A percentile compares a stretch with the other conserved stretches of the same genome.
Conservation (phyloP, 1,139 yeast species). For the Trichomonascaceae sp. region DNA sequence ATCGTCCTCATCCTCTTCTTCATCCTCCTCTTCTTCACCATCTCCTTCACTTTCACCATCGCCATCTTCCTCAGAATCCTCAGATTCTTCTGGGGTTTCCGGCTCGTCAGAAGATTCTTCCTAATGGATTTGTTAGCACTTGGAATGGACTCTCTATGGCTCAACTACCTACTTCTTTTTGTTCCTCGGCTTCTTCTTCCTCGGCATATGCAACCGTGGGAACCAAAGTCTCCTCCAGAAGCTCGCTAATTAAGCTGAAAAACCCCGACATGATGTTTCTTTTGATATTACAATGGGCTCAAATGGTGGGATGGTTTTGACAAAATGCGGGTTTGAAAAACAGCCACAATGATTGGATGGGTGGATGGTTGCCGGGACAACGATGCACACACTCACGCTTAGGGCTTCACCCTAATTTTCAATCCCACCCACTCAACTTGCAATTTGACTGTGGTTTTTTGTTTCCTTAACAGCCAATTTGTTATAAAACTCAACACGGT, state of each 20-base stretch:
- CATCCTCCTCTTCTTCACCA: slow-evolving; percentile 38
- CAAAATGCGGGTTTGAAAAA: slow-evolving; percentile 3
- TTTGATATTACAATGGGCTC: background rate
- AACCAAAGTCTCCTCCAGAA: slow-evolving; percentile 72
- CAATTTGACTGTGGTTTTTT: background rate
- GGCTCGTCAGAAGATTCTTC: slow-evolving; percentile 19
- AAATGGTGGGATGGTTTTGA: slow-evolving; percentile 6
- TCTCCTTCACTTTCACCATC: slow-evolving; percentile 37
- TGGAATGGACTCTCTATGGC: background rate
- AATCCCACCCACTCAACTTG: background rate
- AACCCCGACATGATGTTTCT: slow-evolving; percentile 7
- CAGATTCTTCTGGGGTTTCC: slow-evolving; percentile 11
- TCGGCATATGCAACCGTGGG: slow-evolving; percentile 87
- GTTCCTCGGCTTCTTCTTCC: slow-evolving; percentile 34
- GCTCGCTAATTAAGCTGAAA: slow-evolving; percentile 41
- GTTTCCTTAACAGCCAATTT: background rate
- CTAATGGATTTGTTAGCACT: slow-evolving; percentile 12
- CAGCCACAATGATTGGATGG: slow-evolving; percentile 4
- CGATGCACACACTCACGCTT: too few relatives aligned
- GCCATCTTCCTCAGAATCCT: slow-evolving; percentile 9
- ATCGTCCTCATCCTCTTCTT: slow-evolving; percentile 44
- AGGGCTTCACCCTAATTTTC: background rate
- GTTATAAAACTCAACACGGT: background rate
- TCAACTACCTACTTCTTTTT: slow-evolving; percentile 12
- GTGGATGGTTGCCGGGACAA: slow-evolving; percentile 1